Percentiles rank a stretch among this genome's conserved stretches.
Evolutionary conservation across 2,329 filamentous ascomycete genomes (phyloP).

Genomic region (Trichoderma citrinoviride): DNA sequence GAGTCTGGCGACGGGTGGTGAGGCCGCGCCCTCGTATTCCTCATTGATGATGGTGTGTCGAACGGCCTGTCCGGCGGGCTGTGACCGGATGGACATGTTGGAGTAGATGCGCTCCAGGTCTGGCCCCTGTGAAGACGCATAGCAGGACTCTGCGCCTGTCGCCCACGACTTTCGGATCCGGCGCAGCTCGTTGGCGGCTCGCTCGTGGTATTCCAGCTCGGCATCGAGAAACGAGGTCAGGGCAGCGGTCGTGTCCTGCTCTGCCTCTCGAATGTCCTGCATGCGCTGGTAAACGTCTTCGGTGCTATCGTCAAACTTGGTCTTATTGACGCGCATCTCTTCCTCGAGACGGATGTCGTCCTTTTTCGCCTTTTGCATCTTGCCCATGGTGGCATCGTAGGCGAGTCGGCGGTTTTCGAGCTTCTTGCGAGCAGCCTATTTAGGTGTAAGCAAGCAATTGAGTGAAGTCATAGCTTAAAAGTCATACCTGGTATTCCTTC

Average conservation of each 20-base stretch:
- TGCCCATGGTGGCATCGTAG: constrained; percentile 84
- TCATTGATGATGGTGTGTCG: background rate
- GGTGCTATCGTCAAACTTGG: constrained; percentile 93
- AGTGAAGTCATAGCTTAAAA: background rate
- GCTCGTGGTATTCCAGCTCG: constrained; percentile 87
- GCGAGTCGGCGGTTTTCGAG: constrained; percentile 84
- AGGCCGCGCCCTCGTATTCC: constrained; percentile 35
- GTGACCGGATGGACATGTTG: constrained; percentile 40
- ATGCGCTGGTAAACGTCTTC: constrained; percentile 90
- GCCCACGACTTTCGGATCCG: constrained; percentile 50
- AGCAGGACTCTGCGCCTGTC: constrained; percentile 24
- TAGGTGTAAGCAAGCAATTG: constrained; percentile 12
- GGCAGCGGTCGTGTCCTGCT: constrained; percentile 77
- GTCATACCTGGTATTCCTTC: constrained; percentile 89
- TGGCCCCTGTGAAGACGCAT: constrained; percentile 37
- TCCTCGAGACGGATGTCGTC: constrained; percentile 94
- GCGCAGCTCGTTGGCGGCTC: constrained; percentile 78
- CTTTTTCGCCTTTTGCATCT: constrained; percentile 90
- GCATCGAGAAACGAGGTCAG: constrained; percentile 80
- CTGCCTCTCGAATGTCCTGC: constrained; percentile 93
- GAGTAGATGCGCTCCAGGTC: constrained; percentile 30
- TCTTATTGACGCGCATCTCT: constrained; percentile 84
- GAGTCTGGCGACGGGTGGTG: constrained; percentile 34
- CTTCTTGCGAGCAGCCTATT: constrained; percentile 77
- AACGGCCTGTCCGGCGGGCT: constrained; percentile 11